Evolutionary conservation across 2,329 filamentous ascomycete species (phyloP), one percentile per base, ranked within the genome.

Genomic region (Ophiostoma perfectum): DNA sequence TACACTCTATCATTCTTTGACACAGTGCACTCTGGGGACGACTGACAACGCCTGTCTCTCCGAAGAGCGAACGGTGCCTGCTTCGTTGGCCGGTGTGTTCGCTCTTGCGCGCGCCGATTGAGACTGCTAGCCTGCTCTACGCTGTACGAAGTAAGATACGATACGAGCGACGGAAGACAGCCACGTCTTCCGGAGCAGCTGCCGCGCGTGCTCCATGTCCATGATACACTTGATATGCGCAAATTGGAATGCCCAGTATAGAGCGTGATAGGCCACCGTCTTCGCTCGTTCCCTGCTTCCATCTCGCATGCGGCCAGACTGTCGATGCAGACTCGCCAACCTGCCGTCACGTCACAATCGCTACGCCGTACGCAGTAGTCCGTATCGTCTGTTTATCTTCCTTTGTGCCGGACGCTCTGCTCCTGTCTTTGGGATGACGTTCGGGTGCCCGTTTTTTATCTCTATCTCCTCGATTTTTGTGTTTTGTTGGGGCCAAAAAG

Each of bases 401-500:
- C 45, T 12, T 16, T 47, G 14, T 18, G 49, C 18, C 18, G 18
- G 27, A 27, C 27, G 18, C 11, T 16, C 45, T 47, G 27, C 4
- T 4, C 45, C 45, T 49, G 16, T n/a, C 42, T 45, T 45, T 60
- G 27, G 11, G 27, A 27, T 60, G 55, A 39, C 55, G 55, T 38
- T 60, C 55, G 55, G 55, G 18, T 38, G 27, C 38, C 18, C 39
- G 18, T 42, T 38, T 41, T 38, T 44, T 44, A 9, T 44, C 42
- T 44, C 42, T 5, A 5, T n/a, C 14, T 4, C 12, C n/a, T 16
- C 49, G 18, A 27, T 42, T 63, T 63, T 36, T 63, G 39, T 63
- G 39, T 63, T 70, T 70, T 68, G 66, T 70, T 68, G 69, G 69
- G 69, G 58, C 65, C 66, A 36, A 67, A 27, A 18, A 14, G 58